Evolutionary conservation across 2,329 filamentous ascomycete species (phyloP).

Genomic region (Claviceps digitariae): DNA sequence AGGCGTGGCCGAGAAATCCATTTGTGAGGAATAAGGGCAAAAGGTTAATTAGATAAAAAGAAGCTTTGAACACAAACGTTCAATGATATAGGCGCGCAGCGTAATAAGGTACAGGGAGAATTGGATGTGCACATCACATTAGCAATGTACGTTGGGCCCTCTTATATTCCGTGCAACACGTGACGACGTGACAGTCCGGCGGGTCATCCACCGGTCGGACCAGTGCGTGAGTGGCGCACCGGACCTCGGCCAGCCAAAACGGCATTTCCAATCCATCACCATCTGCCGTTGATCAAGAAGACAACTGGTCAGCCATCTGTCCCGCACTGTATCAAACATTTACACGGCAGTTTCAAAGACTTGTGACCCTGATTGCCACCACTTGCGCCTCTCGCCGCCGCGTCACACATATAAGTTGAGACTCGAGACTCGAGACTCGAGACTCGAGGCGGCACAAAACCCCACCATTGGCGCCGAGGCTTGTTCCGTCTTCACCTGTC

Average conservation of each 20-base stretch:
- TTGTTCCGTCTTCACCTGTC: not conserved
- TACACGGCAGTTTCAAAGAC: not conserved
- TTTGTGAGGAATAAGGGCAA: no score
- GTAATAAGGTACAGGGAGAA: no score
- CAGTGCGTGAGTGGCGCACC: not conserved
- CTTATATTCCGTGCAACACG: no score
- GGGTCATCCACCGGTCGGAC: not conserved
- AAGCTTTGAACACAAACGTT: no score
- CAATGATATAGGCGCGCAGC: no score
- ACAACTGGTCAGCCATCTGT: not conserved
- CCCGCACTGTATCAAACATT: not conserved
- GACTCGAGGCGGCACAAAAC: not conserved
- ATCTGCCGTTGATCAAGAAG: not conserved
- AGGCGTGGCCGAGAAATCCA: no score
- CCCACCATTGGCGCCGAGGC: conserved; percentile 2
- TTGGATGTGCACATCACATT: no score
- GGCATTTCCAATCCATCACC: not conserved
- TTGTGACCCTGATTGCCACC: not conserved
- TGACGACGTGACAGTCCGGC: no score
- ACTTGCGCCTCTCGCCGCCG: not conserved
- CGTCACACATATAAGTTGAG: not conserved
- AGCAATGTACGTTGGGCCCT: no score
- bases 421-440: not conserved
- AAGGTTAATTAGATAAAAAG: no score
- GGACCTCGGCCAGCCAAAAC: not conserved